phyloP scores from a whole-genome alignment of 805 yeast genomes.

The Cyberlindnera sargentensis region DNA sequence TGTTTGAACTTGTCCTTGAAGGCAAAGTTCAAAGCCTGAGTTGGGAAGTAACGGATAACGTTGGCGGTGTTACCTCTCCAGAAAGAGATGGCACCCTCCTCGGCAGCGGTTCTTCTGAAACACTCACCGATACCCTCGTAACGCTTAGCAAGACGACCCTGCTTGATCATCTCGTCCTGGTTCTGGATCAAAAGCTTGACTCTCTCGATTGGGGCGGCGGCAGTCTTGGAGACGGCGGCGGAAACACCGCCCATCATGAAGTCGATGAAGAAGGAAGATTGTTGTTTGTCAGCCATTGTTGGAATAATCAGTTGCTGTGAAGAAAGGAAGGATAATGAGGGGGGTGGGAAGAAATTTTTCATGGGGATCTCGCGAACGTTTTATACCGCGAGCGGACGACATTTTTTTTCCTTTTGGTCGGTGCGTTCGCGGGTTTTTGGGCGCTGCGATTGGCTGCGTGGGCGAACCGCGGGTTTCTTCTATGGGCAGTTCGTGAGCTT shows the following conservation, averaged over 20 bases:
- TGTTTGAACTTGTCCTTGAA: conserved; percentile 96
- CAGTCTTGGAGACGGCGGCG: conserved; percentile 97
- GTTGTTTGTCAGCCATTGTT: conserved; percentile 28
- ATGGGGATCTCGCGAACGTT: no score
- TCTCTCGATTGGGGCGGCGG: conserved; percentile 97
- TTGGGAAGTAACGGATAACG: conserved; percentile 98
- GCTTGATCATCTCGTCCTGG: conserved; percentile 97
- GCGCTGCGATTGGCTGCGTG: no score
- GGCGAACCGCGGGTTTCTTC: no score
- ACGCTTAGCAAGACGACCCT: conserved; percentile 83
- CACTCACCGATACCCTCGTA: conserved; percentile 91
- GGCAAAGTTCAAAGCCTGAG: conserved; percentile 97
- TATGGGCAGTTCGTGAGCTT: no score
- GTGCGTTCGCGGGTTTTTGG: no score
- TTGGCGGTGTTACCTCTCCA: conserved; percentile 99
- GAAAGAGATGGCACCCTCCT: conserved; percentile 89
- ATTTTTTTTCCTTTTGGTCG: no score
- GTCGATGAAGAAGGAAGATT: conserved; percentile 49
- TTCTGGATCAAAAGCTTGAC: conserved; percentile 94
- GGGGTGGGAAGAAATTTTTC: conserved; percentile 2
- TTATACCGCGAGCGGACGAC: no score
- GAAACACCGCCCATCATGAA: conserved; percentile 98
- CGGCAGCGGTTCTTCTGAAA: conserved; percentile 90
- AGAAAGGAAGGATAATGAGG: not conserved
- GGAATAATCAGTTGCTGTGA: not conserved